Conservation (phyloP, 345 rosid genomes). For the Pistacia atlantica region DNA sequence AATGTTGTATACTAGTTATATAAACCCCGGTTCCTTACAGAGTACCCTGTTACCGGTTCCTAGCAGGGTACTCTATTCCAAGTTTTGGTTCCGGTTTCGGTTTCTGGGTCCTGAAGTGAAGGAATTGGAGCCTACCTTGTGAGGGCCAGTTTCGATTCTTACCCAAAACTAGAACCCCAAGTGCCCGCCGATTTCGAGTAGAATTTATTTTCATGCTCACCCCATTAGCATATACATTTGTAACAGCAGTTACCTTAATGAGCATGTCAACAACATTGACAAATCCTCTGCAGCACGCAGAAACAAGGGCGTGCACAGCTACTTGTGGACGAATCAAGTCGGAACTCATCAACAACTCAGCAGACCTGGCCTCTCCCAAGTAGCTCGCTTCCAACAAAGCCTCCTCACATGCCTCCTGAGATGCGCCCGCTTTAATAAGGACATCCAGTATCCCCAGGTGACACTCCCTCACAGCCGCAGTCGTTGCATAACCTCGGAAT, state of each 20-base stretch:
- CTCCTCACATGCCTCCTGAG: slow-evolving; percentile 63
- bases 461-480: slow-evolving; percentile 64
- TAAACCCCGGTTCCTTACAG: no score
- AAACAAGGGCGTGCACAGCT: slow-evolving; percentile 56
- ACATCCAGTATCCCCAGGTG: slow-evolving; percentile 45
- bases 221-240: neutral
- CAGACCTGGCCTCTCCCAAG: slow-evolving; percentile 44
- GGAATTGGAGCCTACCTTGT: no score
- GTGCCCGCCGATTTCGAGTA: no score
- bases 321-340: slow-evolving; percentile 50
- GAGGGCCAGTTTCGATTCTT: no score
- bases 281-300: slow-evolving; percentile 65
- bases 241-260: slow-evolving; percentile 36
- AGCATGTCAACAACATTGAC: slow-evolving; percentile 50
- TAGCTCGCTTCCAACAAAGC: slow-evolving; percentile 67
- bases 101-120: no score
- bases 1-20: no score
- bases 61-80: no score
- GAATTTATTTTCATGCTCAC: no score
- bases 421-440: slow-evolving; percentile 53
- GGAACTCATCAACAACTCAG: slow-evolving; percentile 46
- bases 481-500: slow-evolving; percentile 62
- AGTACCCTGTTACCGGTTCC: no score
- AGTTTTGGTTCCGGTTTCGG: no score
- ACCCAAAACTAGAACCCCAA: no score